Evolutionary conservation across 2,329 filamentous ascomycete genomes (phyloP).

Genomic region (Botryosphaeria dothidea): DNA sequence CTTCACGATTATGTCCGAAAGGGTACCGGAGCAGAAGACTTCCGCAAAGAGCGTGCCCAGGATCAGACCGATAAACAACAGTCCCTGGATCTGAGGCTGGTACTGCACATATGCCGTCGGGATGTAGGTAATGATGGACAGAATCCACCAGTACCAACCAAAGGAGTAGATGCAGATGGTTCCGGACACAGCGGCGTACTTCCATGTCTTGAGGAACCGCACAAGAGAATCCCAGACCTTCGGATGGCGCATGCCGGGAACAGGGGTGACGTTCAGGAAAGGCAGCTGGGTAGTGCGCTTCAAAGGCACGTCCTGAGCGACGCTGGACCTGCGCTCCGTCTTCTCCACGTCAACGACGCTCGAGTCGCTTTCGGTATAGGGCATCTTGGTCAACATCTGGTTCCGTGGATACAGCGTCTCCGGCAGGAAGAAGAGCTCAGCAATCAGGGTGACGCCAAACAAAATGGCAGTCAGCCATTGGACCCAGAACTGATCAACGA

Average conservation of each 20-base stretch:
- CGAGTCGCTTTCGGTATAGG: constrained; percentile 30
- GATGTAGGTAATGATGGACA: constrained; percentile 55
- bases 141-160: constrained; percentile 59
- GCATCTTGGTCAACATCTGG: constrained; percentile 46
- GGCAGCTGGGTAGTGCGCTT: constrained; percentile 45
- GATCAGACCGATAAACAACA: constrained; percentile 57
- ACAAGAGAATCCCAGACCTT: constrained; percentile 48
- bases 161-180: constrained; percentile 54
- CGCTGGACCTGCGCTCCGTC: constrained; percentile 23
- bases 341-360: constrained; percentile 22
- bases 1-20: constrained; percentile 56
- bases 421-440: constrained; percentile 54
- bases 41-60: constrained; percentile 56
- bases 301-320: constrained; percentile 25
- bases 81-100: constrained; percentile 51
- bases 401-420: constrained; percentile 59
- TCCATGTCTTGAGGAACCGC: constrained; percentile 51
- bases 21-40: constrained; percentile 52
- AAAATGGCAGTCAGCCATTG: constrained; percentile 58
- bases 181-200: constrained; percentile 48
- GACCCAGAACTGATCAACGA: constrained; percentile 53
- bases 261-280: constrained; percentile 47
- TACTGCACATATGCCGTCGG: constrained; percentile 55
- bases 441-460: constrained; percentile 49
- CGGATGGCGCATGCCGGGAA: constrained; percentile 56